A percentile compares a stretch with the other conserved stretches of the same genome.
Conservation (phyloP, 345 rosid species). For the Rhodomyrtus tomentosa region DNA sequence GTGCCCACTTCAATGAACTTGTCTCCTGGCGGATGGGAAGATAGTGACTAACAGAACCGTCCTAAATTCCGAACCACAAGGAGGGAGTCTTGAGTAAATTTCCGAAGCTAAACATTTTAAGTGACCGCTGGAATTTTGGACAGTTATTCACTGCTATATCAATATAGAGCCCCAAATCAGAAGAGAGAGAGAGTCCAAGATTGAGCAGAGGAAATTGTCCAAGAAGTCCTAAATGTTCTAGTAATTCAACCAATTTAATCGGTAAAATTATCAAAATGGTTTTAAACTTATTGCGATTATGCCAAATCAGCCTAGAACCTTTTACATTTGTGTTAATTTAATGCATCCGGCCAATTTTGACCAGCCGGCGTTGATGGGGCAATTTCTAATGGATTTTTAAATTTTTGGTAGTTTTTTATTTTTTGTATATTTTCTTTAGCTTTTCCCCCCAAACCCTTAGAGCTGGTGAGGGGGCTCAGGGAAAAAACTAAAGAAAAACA, state of each 20-base stretch:
- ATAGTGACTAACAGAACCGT: neutral
- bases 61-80: neutral
- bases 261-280: no score
- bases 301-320: no score
- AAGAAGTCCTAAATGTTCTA: accelerated
- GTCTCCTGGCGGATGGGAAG: neutral
- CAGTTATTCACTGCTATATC: neutral
- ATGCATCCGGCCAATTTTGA: no score
- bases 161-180: accelerated
- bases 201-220: neutral
- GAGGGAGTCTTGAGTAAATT: neutral
- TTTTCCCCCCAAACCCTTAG: no score
- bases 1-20: neutral
- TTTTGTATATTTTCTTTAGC: no score
- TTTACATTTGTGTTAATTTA: no score
- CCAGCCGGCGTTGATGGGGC: no score
- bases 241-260: neutral
- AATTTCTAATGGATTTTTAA: no score
- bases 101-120: neutral
- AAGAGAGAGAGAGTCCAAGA: neutral
- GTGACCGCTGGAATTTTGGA: neutral
- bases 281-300: no score
- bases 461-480: no score
- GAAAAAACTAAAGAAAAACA: no score
- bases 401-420: no score